A percentile compares a stretch with the other conserved stretches of the same genome.
Evolutionary conservation across 2,329 filamentous ascomycete genomes (phyloP).

Genomic region (Aotearoamyces nothofagi): DNA sequence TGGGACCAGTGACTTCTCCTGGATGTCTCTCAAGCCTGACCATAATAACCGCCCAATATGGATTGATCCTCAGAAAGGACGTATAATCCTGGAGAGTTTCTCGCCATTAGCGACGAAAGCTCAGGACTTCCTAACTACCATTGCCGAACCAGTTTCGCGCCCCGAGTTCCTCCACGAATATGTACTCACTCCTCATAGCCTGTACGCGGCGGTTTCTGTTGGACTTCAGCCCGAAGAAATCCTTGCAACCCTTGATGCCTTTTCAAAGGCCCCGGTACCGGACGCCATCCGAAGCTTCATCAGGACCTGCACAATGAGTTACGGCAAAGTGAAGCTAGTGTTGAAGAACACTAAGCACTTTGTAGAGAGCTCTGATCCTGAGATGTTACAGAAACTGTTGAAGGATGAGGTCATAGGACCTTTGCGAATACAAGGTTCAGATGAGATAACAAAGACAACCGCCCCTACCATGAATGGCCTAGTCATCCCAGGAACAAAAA

Average conservation of each 20-base stretch:
- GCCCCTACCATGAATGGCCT: slow-evolving; percentile 78
- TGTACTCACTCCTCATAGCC: slow-evolving; percentile 74
- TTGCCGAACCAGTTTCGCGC: slow-evolving; percentile 82
- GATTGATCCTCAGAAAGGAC: slow-evolving; percentile 77
- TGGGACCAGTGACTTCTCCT: slow-evolving; percentile 51
- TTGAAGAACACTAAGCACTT: slow-evolving; percentile 90
- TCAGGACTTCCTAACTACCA: slow-evolving; percentile 89
- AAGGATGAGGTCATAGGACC: slow-evolving; percentile 71
- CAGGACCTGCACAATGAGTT: slow-evolving; percentile 66
- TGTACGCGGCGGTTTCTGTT: slow-evolving; percentile 91
- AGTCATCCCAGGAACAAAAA: slow-evolving; percentile 87
- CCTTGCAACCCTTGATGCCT: slow-evolving; percentile 71
- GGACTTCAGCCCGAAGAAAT: slow-evolving; percentile 85
- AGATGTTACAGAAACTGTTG: slow-evolving; percentile 74
- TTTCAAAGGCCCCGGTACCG: slow-evolving; percentile 79
- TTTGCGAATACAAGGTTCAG: slow-evolving; percentile 54
- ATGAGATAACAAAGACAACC: slow-evolving; percentile 62
- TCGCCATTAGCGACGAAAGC: slow-evolving; percentile 74
- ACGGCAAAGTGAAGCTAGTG: slow-evolving; percentile 91
- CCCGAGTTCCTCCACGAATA: slow-evolving; percentile 92
- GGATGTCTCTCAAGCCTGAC: slow-evolving; percentile 70
- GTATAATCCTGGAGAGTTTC: slow-evolving; percentile 90
- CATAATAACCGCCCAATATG: slow-evolving; percentile 82
- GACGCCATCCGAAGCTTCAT: slow-evolving; percentile 67
- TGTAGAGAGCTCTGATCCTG: slow-evolving; percentile 79